Evolutionary conservation across 371 early-diverging fungal genomes (phyloP).

Genomic region (Haplosporangium sp.): DNA sequence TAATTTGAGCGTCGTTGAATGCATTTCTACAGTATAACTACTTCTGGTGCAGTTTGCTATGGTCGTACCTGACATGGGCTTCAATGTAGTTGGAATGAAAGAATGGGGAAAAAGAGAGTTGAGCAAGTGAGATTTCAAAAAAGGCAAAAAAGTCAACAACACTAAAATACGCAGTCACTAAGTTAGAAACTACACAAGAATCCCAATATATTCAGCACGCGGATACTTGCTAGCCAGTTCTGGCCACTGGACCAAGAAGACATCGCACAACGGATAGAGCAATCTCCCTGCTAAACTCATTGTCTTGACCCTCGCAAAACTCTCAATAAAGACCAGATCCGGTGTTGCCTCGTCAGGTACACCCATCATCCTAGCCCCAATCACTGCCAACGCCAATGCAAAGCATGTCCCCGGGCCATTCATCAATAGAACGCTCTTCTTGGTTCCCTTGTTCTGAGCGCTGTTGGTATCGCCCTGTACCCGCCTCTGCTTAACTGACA

Average conservation of each 20-base stretch:
- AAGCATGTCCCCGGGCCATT: slow-evolving; percentile 98
- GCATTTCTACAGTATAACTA: too few relatives aligned
- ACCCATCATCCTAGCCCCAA: slow-evolving; percentile 53
- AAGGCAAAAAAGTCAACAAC: slow-evolving; percentile 1
- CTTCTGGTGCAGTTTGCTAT: background rate
- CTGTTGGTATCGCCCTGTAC: background rate
- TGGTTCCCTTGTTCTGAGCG: background rate
- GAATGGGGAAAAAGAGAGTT: background rate
- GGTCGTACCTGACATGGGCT: slow-evolving; percentile 15
- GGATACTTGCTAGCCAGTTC: slow-evolving; percentile 64
- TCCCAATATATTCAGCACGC: slow-evolving; percentile 76
- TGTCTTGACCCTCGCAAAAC: slow-evolving; percentile 86
- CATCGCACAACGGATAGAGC: slow-evolving; percentile 81
- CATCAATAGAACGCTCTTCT: slow-evolving; percentile 23
- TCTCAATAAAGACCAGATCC: slow-evolving; percentile 87
- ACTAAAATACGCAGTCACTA: slow-evolving; percentile 11
- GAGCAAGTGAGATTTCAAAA: background rate
- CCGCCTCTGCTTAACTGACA: slow-evolving; percentile 6
- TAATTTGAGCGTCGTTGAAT: too few relatives aligned
- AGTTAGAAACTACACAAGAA: slow-evolving; percentile 68
- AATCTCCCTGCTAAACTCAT: slow-evolving; percentile 90
- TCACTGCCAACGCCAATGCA: slow-evolving; percentile 57
- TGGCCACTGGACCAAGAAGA: slow-evolving; percentile 95
- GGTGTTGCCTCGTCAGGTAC: slow-evolving; percentile 69
- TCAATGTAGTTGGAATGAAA: background rate